Evolutionary conservation across 1,139 yeast species (phyloP), one percentile per base, ranked within the genome.

Genomic region (Blastobotrys proliferans): DNA sequence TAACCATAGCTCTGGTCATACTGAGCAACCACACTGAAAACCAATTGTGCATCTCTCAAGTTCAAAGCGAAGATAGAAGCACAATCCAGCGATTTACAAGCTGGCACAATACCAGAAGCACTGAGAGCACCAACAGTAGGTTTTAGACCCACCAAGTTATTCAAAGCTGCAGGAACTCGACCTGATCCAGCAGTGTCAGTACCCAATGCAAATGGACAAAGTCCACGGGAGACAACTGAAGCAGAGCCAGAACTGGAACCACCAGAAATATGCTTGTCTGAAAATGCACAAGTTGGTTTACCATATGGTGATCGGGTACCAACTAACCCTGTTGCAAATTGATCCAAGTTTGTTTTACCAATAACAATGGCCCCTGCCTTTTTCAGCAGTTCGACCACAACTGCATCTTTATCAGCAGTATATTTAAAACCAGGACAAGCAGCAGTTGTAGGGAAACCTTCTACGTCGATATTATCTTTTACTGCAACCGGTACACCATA

Each of bases 111-210:
- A 44, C 97, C 97, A 8, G 71, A 63, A 48, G 94, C 79, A 9
- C 95, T 83, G 54, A 90, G 80, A 1, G 79, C 79, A 35, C 97
- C 98, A 50, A 81, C 79, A 2, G 97, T 81, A 26, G 98, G 97
- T 63, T 92, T 92, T 49, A 92, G 74, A 11, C 97, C 97, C 51
- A 92, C 74, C 55, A 92, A 66, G 62, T 90, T 90, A 72, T 92
- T 92, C 54, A 90, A 73, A 19, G 88, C 92, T n/a, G 97, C 97
- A 20, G 98, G 98, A 24, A 92, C 97, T 58, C 97, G 76, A 38
- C 97, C 97, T 10, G 95, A 85, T 19, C 98, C 98, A n/a, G 97
- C 97, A 35, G 98, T 92, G 61, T 92, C 98, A 17, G 97, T 90
- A 39, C 97, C 97, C 54, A 92, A 72, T 2, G 96, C 73, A 41